Evolutionary conservation across 163 green algal species (phyloP).

Genomic region (Prototheca wickerhamii): DNA sequence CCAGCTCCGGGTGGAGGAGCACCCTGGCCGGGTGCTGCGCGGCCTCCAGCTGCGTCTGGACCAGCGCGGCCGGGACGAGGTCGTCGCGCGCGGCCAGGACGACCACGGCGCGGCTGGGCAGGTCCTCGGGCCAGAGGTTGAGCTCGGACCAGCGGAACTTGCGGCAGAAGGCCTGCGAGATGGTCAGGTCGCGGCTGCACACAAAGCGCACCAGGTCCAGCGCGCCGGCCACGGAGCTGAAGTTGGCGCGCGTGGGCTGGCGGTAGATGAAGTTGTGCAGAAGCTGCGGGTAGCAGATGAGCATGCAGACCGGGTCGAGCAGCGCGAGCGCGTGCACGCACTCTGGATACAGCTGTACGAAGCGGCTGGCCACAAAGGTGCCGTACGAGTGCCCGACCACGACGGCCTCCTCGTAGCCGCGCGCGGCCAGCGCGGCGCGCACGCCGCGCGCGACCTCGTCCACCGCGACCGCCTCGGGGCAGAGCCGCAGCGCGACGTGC

Average conservation of each 20-base stretch:
- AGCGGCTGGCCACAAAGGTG: constrained; percentile 36
- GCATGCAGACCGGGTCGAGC: constrained; percentile 45
- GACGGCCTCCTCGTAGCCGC: constrained; percentile 21
- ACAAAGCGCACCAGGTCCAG: constrained; percentile 34
- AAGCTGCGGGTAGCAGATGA: constrained; percentile 47
- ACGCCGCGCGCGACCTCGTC: constrained; percentile 32
- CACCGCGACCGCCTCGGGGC: constrained; percentile 15
- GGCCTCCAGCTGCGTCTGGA: constrained; percentile 17
- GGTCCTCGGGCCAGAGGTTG: constrained; percentile 49
- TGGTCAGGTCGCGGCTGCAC: constrained; percentile 37
- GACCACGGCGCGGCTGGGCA: constrained; percentile 32
- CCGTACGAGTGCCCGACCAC: constrained; percentile 44
- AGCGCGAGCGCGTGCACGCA: constrained; percentile 33
- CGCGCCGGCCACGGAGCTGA: constrained; percentile 4
- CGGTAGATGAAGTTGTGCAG: constrained; percentile 50
- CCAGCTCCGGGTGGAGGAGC: constrained; percentile 30
- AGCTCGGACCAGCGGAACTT: constrained; percentile 44
- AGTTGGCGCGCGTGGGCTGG: background rate
- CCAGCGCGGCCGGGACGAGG: constrained; percentile 39
- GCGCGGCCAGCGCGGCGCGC: constrained; percentile 17
- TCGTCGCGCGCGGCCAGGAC: constrained; percentile 41
- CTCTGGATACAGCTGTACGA: constrained; percentile 34
- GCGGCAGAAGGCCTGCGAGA: constrained; percentile 49
- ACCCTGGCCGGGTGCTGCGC: constrained; percentile 17
- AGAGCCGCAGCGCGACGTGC: constrained; percentile 29